phyloP scores from a whole-genome alignment of 805 yeast species.

The Ogataea kodamae region DNA sequence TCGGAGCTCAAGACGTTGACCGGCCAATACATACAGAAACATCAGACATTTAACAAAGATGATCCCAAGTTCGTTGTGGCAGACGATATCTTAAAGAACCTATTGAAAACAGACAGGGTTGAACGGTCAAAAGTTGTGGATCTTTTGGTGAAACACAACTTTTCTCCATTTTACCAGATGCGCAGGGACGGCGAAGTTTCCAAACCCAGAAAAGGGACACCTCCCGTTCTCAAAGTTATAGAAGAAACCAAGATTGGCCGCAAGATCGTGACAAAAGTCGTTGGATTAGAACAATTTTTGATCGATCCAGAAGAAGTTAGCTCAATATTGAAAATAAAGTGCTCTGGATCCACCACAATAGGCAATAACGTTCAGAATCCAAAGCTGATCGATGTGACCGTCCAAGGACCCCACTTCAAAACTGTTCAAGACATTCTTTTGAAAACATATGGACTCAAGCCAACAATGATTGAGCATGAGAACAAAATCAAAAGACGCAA shows the following conservation, averaged over 20 bases:
- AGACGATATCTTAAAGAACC: slow-evolving; percentile 40
- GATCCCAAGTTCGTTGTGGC: slow-evolving; percentile 53
- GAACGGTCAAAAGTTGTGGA: slow-evolving; percentile 45
- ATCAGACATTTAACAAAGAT: slow-evolving; percentile 47
- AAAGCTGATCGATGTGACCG: slow-evolving; percentile 62
- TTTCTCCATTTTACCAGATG: slow-evolving; percentile 49
- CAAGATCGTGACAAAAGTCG: slow-evolving; percentile 70
- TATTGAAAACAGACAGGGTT: slow-evolving; percentile 25
- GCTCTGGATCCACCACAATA: slow-evolving; percentile 86
- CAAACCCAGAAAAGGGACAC: slow-evolving; percentile 55
- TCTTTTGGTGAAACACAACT: slow-evolving; percentile 38
- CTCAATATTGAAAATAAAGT: slow-evolving; percentile 64
- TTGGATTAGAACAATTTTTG: slow-evolving; percentile 63
- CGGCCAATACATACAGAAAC: slow-evolving; percentile 51
- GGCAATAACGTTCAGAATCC: slow-evolving; percentile 57
- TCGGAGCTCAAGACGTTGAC: slow-evolving; percentile 53
- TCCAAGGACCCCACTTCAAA: slow-evolving; percentile 87
- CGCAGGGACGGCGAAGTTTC: slow-evolving; percentile 33
- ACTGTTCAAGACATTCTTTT: slow-evolving; percentile 55
- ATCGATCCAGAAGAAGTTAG: slow-evolving; percentile 65
- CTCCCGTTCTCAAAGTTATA: slow-evolving; percentile 62
- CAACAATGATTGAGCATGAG: slow-evolving; percentile 60
- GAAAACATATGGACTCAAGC: slow-evolving; percentile 57
- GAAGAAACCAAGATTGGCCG: slow-evolving; percentile 80
- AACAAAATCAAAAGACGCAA: slow-evolving; percentile 57